Base-by-base conservation (phyloP, 2,329 filamentous ascomycete genomes). In the Penicillium palitans region DNA sequence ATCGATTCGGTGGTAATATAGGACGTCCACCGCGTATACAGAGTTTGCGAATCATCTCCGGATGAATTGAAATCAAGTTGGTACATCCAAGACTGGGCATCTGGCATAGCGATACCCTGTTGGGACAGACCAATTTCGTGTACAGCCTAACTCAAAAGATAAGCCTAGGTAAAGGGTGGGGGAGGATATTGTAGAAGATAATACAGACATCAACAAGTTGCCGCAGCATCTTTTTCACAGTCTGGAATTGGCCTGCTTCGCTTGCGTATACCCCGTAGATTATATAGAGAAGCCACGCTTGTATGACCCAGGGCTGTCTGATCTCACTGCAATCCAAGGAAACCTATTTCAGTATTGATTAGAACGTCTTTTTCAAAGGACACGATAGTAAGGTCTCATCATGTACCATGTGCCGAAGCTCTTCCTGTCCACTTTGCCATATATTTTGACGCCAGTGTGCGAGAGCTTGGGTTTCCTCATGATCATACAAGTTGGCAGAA, bases 1-100 rank as follows among this genome's bases (percentile, higher is more conserved):
- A 70, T 67, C 2, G 71, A 72, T 58, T 74, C 71, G 37, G 70
- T 62, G 2, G 66, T 57, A 21, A 72, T 61, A 37, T 67, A 74
- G 8, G 60, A 42, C 29, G 55, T 61, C 71, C 71, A 73, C 19
- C 59, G 57, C 21, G 60, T 53, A 21, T 69, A 61, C 0, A 66
- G 58, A 61, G 62, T 29, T 54, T 63, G 57, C 57, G 61, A 33
- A 6, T 65, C 55, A 46, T 60, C 57, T 31, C 40, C 40, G 3
- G 41, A 17, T 33, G 41, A 24, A n/a, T 48, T 48, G 29, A 29
- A 51, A 15, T 54, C 40, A 10, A 21, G 6, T 17, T 54, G 55
- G 12, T 55, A 42, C 35, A 54, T 37, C 63, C 64, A 66, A 19
- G 55, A 50, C 33, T 48, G 53, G 3, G 49, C 52, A 29, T 60